Evolutionary conservation across 805 yeast species (phyloP).

Genomic region (Candida ortonii): DNA sequence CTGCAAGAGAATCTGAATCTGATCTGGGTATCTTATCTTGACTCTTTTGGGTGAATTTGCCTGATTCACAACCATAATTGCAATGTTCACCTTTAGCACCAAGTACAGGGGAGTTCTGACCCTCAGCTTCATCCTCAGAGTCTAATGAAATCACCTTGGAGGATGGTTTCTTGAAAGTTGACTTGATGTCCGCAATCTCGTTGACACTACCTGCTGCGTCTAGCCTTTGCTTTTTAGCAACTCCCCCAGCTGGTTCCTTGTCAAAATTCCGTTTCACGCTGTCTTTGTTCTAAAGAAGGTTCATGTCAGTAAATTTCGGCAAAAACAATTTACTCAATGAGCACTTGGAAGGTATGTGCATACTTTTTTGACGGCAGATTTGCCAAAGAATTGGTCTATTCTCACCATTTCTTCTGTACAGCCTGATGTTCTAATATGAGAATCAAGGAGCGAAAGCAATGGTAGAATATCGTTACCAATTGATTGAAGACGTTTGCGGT

Average conservation of each 20-base stretch:
- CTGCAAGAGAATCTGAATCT: constrained; percentile 1
- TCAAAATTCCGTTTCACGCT: constrained; percentile 7
- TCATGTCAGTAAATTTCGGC: neutral
- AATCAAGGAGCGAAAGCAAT: too few species aligned
- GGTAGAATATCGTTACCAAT: too few species aligned
- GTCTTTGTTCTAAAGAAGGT: constrained; percentile 8
- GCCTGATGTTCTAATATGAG: too few species aligned
- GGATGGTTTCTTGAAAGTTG: neutral
- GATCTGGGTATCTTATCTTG: constrained; percentile 3
- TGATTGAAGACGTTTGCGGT: too few species aligned
- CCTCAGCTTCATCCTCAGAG: constrained; percentile 16
- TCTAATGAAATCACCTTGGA: constrained; percentile 9
- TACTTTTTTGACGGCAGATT: constrained; percentile 26
- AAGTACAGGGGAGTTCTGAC: too few species aligned
- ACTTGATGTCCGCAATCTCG: too few species aligned
- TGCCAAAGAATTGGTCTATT: constrained; percentile 32
- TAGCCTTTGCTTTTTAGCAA: constrained; percentile 8
- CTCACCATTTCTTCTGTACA: constrained; percentile 21
- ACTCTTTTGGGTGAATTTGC: too few species aligned
- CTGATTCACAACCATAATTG: too few species aligned
- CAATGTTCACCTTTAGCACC: too few species aligned
- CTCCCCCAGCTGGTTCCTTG: neutral
- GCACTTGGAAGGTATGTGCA: constrained; percentile 6
- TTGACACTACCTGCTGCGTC: too few species aligned
- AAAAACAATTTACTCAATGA: constrained; percentile 2